Evolutionary conservation across 352 stramenopile genomes (phyloP).

Genomic region (Pythium coloratum): DNA sequence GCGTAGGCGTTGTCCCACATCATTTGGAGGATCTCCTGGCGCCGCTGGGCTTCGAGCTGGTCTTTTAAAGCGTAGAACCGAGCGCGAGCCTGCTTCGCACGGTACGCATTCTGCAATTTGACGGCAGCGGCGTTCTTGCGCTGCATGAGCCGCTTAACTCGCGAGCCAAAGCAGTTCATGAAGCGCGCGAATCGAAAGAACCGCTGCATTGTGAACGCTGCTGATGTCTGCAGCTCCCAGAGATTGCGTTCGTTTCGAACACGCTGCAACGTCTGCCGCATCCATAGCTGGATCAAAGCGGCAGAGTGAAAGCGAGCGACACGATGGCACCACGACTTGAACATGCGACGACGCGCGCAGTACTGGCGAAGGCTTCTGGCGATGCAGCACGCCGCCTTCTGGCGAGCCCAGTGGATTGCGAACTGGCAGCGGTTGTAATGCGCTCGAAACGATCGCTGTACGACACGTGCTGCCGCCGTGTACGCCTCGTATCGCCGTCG

Average conservation of each 20-base stretch:
- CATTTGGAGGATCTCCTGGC: slow-evolving; percentile 40
- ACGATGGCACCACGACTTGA: slow-evolving; percentile 39
- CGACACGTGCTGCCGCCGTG: slow-evolving; percentile 23
- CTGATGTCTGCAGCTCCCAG: slow-evolving; percentile 16
- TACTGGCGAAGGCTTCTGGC: slow-evolving; percentile 39
- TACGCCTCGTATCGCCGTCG: slow-evolving; percentile 40
- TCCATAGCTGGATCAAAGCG: slow-evolving; percentile 57
- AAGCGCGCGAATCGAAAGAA: slow-evolving; percentile 54
- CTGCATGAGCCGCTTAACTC: slow-evolving; percentile 34
- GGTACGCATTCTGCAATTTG: slow-evolving; percentile 59
- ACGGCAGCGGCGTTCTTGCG: slow-evolving; percentile 36
- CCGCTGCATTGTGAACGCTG: slow-evolving; percentile 36
- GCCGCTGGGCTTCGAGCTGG: slow-evolving; percentile 52
- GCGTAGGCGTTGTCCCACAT: slow-evolving; percentile 84
- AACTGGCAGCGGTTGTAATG: slow-evolving; percentile 42
- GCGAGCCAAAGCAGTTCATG: slow-evolving; percentile 34
- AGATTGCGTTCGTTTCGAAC: slow-evolving; percentile 27
- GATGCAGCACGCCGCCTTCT: slow-evolving; percentile 42
- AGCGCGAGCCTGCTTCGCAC: slow-evolving; percentile 50
- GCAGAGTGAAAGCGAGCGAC: slow-evolving; percentile 58
- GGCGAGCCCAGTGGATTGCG: slow-evolving; percentile 23
- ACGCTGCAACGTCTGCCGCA: slow-evolving; percentile 29
- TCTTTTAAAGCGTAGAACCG: slow-evolving; percentile 68
- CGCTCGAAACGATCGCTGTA: slow-evolving; percentile 45
- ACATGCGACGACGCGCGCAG: slow-evolving; percentile 35